Conservation (phyloP, 73 alveolate species). For the Tetrahymena thermophila region DNA sequence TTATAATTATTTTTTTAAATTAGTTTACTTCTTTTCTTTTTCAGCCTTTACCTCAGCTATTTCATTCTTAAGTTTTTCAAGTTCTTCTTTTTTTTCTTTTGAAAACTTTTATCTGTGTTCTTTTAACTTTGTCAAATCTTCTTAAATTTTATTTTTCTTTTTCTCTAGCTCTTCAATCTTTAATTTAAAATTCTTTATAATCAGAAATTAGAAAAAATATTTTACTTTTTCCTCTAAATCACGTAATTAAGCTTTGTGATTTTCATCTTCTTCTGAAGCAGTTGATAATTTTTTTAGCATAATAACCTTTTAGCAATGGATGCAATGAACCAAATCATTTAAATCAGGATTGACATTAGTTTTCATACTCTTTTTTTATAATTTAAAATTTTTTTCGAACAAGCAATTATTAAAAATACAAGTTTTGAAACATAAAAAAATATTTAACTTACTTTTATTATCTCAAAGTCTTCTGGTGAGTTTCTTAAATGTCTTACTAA, state of each 20-base stretch:
- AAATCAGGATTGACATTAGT: constrained; percentile 35
- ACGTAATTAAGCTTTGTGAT: constrained; percentile 20
- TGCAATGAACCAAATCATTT: constrained; percentile 42
- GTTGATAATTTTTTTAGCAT: constrained; percentile 37
- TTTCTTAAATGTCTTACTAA: constrained; percentile 17
- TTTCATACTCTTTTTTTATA: background rate
- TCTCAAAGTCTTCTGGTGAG: constrained; percentile 23
- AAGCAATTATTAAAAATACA: too few relatives aligned
- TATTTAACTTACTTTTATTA: background rate
- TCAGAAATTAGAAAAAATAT: background rate
- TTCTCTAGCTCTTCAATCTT: constrained; percentile 16
- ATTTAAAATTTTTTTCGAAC: too few relatives aligned
- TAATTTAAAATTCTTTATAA: background rate
- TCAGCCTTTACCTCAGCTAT: constrained; percentile 41
- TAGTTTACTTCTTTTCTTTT: constrained; percentile 7
- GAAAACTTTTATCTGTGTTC: constrained; percentile 7
- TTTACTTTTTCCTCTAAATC: constrained; percentile 26
- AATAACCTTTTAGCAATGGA: constrained; percentile 23
- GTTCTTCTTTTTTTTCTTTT: constrained; percentile 39
- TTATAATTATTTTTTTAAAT: background rate
- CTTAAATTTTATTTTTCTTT: constrained; percentile 8
- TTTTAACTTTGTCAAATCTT: constrained; percentile 11
- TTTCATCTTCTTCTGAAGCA: constrained; percentile 36
- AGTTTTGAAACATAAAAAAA: too few relatives aligned
- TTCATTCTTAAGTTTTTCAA: constrained; percentile 23